A percentile compares a stretch with the other conserved stretches of the same genome.
phyloP scores from a whole-genome alignment of 768 basidiomycete species.

The Suillus hirtellus region DNA sequence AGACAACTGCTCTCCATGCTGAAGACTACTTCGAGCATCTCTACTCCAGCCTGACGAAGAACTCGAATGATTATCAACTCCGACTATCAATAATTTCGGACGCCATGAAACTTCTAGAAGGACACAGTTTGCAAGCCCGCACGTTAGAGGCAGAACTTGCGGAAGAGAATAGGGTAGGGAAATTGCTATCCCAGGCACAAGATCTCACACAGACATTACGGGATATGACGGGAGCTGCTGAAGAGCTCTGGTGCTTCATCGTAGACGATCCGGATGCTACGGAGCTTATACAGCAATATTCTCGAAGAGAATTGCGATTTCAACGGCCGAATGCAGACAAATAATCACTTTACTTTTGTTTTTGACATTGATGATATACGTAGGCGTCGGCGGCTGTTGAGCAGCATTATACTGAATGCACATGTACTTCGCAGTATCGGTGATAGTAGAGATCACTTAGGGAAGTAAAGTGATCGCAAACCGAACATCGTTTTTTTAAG shows the following conservation, averaged over 20 bases:
- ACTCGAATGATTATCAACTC: not conserved
- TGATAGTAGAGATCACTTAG: not conserved
- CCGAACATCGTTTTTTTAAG: not conserved
- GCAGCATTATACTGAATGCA: not conserved
- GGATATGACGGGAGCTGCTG: conserved; percentile 9
- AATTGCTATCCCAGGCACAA: not conserved
- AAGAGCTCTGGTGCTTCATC: conserved; percentile 12
- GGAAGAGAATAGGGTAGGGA: not conserved
- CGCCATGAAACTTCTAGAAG: conserved; percentile 7
- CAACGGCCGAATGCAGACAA: not conserved
- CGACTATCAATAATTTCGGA: conserved; percentile 6
- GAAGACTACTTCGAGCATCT: conserved; percentile 3
- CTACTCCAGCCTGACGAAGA: conserved; percentile 1
- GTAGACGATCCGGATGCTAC: not conserved
- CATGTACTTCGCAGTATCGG: not conserved
- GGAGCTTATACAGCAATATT: conserved; percentile 5
- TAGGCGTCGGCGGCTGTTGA: not conserved
- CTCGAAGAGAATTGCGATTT: not conserved
- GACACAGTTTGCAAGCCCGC: not conserved
- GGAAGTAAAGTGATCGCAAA: not conserved
- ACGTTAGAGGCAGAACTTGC: conserved; percentile 1
- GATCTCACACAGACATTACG: conserved; percentile 1
- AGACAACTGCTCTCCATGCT: not conserved
- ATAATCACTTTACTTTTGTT: not conserved
- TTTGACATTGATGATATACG: not conserved